These are phyloP conservation scores for Haematococcus sp. DNA, from an alignment of 139 green algal genomes.

Conservation along the genomic window DNA sequence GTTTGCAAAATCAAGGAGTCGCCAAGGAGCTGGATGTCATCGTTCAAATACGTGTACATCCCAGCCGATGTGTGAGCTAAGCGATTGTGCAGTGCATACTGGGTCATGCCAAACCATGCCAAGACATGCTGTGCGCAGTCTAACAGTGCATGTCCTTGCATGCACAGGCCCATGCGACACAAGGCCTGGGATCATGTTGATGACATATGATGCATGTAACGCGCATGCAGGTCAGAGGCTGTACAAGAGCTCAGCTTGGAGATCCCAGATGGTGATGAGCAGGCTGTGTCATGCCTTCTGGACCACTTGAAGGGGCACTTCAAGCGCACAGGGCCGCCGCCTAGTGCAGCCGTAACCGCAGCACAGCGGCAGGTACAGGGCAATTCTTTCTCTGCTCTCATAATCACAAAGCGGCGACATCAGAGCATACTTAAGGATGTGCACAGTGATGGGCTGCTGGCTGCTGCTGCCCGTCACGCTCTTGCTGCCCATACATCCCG, in stretches of 20 bases:
- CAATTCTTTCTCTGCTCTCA: too few relatives aligned
- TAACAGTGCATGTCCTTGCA: not conserved
- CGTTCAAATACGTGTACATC: constrained; percentile 67
- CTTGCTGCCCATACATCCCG: not conserved
- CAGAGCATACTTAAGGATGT: too few relatives aligned
- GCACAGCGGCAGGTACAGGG: constrained; percentile 19
- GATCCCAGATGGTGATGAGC: constrained; percentile 34
- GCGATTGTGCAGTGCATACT: too few relatives aligned
- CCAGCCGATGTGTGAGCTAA: constrained; percentile 61
- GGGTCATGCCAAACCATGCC: too few relatives aligned
- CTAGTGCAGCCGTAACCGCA: constrained; percentile 11
- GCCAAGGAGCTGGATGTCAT: too few relatives aligned
- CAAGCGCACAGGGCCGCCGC: not conserved
- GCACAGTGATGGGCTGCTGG: not conserved
- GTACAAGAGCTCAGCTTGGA: constrained; percentile 49
- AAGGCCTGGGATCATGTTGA: too few relatives aligned
- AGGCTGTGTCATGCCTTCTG: constrained; percentile 70
- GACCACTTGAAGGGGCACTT: constrained; percentile 63
- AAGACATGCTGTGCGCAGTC: too few relatives aligned
- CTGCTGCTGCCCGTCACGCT: not conserved
- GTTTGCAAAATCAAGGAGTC: too few relatives aligned
- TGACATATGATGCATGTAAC: too few relatives aligned
- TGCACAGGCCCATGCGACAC: not conserved
- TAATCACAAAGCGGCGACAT: too few relatives aligned
- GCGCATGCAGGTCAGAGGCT: constrained; percentile 45